phyloP scores from a whole-genome alignment of 1,284 basidiomycete species.

The Trichosporon asahii region DNA sequence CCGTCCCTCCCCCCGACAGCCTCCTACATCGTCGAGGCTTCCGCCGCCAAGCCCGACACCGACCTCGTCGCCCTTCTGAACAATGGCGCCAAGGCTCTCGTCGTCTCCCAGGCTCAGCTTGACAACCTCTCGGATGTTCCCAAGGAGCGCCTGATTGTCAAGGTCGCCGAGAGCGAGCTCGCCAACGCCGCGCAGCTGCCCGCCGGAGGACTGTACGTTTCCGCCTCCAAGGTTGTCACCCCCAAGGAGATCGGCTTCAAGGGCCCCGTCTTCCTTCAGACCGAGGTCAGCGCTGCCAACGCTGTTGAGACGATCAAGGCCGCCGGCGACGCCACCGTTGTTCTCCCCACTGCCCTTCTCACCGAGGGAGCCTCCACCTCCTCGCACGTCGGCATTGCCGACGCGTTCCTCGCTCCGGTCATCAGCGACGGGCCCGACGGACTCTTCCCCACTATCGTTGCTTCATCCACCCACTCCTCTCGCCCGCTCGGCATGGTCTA shows the following conservation, averaged over 20 bases:
- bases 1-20: slow-evolving; percentile 36
- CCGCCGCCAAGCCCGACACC: slow-evolving; percentile 57
- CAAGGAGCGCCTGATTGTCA: slow-evolving; percentile 66
- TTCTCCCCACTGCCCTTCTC: slow-evolving; percentile 70
- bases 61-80: slow-evolving; percentile 68
- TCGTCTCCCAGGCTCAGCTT: slow-evolving; percentile 64
- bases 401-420: slow-evolving; percentile 77
- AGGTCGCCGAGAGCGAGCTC: slow-evolving; percentile 69
- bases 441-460: slow-evolving; percentile 85
- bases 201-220: slow-evolving; percentile 35
- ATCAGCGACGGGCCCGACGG: slow-evolving; percentile 86
- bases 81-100: slow-evolving; percentile 69
- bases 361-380: slow-evolving; percentile 59
- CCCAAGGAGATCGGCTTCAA: slow-evolving; percentile 69
- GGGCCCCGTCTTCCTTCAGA: slow-evolving; percentile 36
- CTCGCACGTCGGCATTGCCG: slow-evolving; percentile 68
- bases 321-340: slow-evolving; percentile 66
- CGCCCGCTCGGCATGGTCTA: slow-evolving; percentile 91
- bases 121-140: slow-evolving; percentile 63
- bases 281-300: slow-evolving; percentile 62
- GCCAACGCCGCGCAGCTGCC: slow-evolving; percentile 54
- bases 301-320: slow-evolving; percentile 61
- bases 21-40: slow-evolving; percentile 60
- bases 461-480: slow-evolving; percentile 65
- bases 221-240: slow-evolving; percentile 49